Percentiles rank a stretch among this genome's conserved stretches.
phyloP scores from a whole-genome alignment of 192 early-diverging fungal species.

The Thamnidium elegans region DNA sequence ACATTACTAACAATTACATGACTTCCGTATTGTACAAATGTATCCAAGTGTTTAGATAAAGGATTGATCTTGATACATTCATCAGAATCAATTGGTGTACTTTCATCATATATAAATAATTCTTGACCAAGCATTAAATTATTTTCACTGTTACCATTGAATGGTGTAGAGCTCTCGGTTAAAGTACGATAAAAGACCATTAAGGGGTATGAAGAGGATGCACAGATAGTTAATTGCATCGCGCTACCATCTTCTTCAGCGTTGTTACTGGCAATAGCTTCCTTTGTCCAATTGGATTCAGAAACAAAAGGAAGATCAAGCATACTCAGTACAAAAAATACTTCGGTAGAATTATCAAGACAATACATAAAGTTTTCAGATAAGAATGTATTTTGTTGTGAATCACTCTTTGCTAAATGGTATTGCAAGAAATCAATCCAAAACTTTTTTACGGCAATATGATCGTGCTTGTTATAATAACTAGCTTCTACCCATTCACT shows the following conservation, averaged over 20 bases:
- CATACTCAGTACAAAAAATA: slow-evolving; percentile 39
- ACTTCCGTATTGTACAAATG: slow-evolving; percentile 25
- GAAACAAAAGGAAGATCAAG: slow-evolving; percentile 35
- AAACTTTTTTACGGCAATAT: slow-evolving; percentile 29
- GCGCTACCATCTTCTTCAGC: too few relatives aligned
- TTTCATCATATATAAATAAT: background rate
- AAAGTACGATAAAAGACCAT: slow-evolving; percentile 44
- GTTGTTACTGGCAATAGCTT: background rate
- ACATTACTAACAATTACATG: slow-evolving; percentile 37
- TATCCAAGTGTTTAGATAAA: background rate
- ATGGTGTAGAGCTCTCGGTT: slow-evolving; percentile 16
- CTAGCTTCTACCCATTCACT: slow-evolving; percentile 19
- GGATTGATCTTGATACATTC: slow-evolving; percentile 12
- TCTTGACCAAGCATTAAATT: slow-evolving; percentile 10
- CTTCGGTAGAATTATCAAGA: slow-evolving; percentile 28
- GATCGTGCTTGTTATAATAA: slow-evolving; percentile 3
- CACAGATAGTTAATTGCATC: background rate
- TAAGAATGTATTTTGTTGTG: background rate
- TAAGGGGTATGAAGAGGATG: slow-evolving; percentile 27
- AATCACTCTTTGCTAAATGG: background rate
- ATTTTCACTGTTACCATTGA: background rate
- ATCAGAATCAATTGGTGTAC: slow-evolving; percentile 4
- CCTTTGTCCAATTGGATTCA: slow-evolving; percentile 19
- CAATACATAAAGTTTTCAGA: slow-evolving; percentile 42
- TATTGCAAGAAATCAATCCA: slow-evolving; percentile 43